phyloP scores from a whole-genome alignment of 345 rosid species.

The Capsella bursapastoris region DNA sequence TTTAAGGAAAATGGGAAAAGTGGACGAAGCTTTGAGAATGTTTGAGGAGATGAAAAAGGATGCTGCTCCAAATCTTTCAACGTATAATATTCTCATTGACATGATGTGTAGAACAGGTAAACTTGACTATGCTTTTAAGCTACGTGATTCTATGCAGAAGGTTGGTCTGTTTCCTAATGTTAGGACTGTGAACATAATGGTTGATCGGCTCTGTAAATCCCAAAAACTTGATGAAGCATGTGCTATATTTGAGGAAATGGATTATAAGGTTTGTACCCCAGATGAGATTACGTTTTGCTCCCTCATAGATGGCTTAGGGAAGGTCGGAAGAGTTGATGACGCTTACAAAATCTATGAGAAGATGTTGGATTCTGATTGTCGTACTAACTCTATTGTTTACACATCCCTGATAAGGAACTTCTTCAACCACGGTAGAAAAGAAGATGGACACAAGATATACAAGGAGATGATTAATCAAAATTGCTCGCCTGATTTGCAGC shows the following conservation, averaged over 20 bases:
- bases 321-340: slow-evolving; percentile 85
- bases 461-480: slow-evolving; percentile 77
- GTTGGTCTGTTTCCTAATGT: slow-evolving; percentile 87
- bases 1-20: slow-evolving; percentile 72
- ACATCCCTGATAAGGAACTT: slow-evolving; percentile 87
- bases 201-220: slow-evolving; percentile 91
- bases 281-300: slow-evolving; percentile 84
- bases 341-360: slow-evolving; percentile 84
- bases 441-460: slow-evolving; percentile 94
- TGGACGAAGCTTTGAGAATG: slow-evolving; percentile 65
- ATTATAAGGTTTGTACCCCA: slow-evolving; percentile 75
- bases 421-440: slow-evolving; percentile 79
- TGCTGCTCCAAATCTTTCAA: slow-evolving; percentile 73
- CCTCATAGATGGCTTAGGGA: slow-evolving; percentile 91
- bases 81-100: slow-evolving; percentile 83
- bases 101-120: slow-evolving; percentile 79
- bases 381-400: slow-evolving; percentile 68
- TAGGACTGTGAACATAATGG: slow-evolving; percentile 86
- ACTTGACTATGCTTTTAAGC: slow-evolving; percentile 66
- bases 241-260: slow-evolving; percentile 75
- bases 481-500: slow-evolving; percentile 74
- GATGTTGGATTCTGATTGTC: slow-evolving; percentile 72
- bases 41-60: slow-evolving; percentile 91
- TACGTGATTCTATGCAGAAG: slow-evolving; percentile 82
- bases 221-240: slow-evolving; percentile 83